Evolutionary conservation across 2,329 filamentous ascomycete genomes (phyloP).

Genomic region (Colletotrichum liriopes): DNA sequence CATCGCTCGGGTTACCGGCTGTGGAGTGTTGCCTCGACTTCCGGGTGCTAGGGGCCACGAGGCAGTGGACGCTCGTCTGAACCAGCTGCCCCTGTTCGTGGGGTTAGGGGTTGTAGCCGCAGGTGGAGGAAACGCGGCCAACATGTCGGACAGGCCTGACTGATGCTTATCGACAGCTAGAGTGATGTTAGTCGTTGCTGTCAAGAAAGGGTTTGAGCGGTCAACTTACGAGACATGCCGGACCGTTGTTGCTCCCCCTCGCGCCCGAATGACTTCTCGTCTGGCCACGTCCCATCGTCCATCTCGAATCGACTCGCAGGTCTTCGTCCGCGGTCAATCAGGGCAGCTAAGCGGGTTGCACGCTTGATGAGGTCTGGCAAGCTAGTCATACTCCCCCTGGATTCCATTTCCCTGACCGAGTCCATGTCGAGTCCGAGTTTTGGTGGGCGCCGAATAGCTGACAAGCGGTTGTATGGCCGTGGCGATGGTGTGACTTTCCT

Average conservation of each 20-base stretch:
- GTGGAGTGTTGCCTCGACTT: constrained; percentile 34
- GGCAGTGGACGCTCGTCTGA: constrained; percentile 50
- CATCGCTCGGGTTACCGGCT: constrained; percentile 35
- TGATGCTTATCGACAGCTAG: constrained; percentile 61
- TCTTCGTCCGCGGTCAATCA: constrained; percentile 85
- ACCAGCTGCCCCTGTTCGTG: constrained; percentile 64
- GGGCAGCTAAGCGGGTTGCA: constrained; percentile 87
- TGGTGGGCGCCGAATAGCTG: constrained; percentile 76
- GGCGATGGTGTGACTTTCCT: constrained; percentile 47
- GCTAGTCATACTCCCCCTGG: constrained; percentile 91
- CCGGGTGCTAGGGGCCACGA: constrained; percentile 66
- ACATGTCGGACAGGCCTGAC: constrained; percentile 75
- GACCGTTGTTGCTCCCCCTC: constrained; percentile 58
- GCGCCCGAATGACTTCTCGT: constrained; percentile 58
- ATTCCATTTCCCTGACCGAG: constrained; percentile 84
- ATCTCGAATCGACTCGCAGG: constrained; percentile 71
- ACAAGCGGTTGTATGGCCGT: constrained; percentile 62
- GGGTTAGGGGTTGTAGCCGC: constrained; percentile 63
- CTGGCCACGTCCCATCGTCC: constrained; percentile 66
- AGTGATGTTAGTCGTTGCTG: constrained; percentile 44
- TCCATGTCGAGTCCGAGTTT: constrained; percentile 79
- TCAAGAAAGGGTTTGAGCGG: background rate
- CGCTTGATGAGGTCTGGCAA: constrained; percentile 91
- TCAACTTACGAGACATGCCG: constrained; percentile 51
- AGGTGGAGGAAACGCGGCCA: constrained; percentile 76